Evolutionary conservation across 2,329 filamentous ascomycete genomes (phyloP).

Genomic region (Teratosphaeria nubilosa): DNA sequence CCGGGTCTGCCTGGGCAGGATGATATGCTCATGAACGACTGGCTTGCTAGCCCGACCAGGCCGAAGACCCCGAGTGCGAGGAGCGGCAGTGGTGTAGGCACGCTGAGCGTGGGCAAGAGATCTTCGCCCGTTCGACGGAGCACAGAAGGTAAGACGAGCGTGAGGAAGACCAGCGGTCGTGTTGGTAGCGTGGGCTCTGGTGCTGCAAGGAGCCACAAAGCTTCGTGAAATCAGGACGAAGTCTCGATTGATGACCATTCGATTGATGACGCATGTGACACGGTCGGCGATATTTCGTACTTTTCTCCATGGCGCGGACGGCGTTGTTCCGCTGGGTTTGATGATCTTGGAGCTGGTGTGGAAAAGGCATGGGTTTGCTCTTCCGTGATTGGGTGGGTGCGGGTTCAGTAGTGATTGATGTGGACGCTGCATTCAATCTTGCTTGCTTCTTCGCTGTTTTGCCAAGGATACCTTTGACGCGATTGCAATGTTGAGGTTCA

Average conservation of each 20-base stretch:
- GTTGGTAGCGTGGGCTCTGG: constrained; percentile 34
- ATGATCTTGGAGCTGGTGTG: neutral
- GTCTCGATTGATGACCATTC: neutral
- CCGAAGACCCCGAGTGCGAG: constrained; percentile 38
- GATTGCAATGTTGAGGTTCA: neutral
- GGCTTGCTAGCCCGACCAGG: constrained; percentile 18
- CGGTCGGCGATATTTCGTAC: neutral
- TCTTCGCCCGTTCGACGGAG: constrained; percentile 35
- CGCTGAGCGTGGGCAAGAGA: constrained; percentile 37
- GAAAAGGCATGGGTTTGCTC: neutral
- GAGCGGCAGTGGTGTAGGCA: constrained; percentile 33
- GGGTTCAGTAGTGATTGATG: neutral
- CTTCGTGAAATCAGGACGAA: constrained; percentile 4
- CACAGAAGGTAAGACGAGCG: constrained; percentile 38
- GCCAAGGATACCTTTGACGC: neutral
- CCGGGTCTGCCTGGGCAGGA: constrained; percentile 17
- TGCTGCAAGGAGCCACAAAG: constrained; percentile 6
- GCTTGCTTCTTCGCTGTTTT: neutral
- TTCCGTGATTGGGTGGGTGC: neutral
- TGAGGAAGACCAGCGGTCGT: constrained; percentile 42
- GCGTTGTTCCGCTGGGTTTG: neutral
- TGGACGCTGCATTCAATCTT: neutral
- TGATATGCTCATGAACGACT: constrained; percentile 14
- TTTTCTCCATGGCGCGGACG: neutral
- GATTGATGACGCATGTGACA: neutral